A percentile compares a stretch with the other conserved stretches of the same genome.
phyloP scores from a whole-genome alignment of 2,329 filamentous ascomycete species.

The Xylariomycetidae sp. region DNA sequence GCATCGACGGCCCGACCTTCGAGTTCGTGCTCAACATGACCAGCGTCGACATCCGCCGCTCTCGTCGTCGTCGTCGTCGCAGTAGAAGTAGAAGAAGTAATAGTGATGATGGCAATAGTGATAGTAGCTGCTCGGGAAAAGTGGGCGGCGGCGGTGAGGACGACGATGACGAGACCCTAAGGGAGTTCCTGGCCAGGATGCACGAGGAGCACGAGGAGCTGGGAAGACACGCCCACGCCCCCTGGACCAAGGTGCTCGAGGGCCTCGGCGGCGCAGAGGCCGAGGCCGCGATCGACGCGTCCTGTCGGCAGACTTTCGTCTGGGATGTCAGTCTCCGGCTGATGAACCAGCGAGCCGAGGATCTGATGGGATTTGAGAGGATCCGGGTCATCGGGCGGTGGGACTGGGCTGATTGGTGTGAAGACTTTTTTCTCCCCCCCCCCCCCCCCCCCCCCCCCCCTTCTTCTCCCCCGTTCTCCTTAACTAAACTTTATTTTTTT shows the following conservation, averaged over 20 bases:
- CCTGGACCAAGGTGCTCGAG: background rate
- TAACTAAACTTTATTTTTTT: no score
- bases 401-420: constrained; percentile 2
- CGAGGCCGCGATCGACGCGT: background rate
- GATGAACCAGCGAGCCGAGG: background rate
- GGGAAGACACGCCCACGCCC: background rate
- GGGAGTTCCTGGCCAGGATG: background rate
- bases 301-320: background rate
- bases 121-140: background rate
- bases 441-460: background rate
- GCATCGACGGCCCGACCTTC: constrained; percentile 2
- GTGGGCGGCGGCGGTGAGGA: no score
- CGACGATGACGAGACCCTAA: constrained; percentile 1
- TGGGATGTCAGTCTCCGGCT: constrained; percentile 2
- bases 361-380: background rate
- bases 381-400: background rate
- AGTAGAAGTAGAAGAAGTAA: background rate
- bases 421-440: background rate
- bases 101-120: background rate
- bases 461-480: background rate
- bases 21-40: constrained; percentile 2
- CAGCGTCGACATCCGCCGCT: background rate
- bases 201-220: constrained; percentile 1
- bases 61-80: no score
- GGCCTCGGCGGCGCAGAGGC: constrained; percentile 1